Conservation (phyloP, 345 rosid species). For the Heritiera littoralis region DNA sequence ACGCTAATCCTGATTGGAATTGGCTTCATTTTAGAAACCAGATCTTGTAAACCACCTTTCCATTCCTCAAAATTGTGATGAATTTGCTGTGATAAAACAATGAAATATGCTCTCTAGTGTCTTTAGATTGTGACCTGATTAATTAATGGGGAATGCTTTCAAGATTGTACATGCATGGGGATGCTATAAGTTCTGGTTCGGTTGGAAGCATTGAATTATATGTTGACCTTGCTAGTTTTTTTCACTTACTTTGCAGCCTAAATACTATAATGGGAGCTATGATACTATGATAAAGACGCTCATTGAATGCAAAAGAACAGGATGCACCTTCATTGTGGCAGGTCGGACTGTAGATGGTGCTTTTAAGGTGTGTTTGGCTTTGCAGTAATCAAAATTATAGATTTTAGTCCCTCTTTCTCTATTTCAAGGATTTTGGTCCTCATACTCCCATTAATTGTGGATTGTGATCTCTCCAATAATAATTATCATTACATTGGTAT, state of each 20-base stretch:
- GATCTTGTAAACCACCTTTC: not conserved
- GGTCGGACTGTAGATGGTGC: slow-evolving; percentile 82
- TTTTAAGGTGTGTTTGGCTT: slow-evolving; percentile 54
- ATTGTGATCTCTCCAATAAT: not conserved
- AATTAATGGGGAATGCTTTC: not conserved
- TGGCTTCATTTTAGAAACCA: not conserved
- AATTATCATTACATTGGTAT: not conserved
- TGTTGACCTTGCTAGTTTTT: slow-evolving; percentile 1
- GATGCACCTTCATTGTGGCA: slow-evolving; percentile 84
- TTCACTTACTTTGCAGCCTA: slow-evolving; percentile 55
- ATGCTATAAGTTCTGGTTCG: not conserved
- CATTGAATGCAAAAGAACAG: slow-evolving; percentile 63
- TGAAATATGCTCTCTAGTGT: not conserved
- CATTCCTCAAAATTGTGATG: not conserved
- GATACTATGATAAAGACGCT: slow-evolving; percentile 74
- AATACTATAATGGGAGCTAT: slow-evolving; percentile 70
- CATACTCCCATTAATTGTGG: not conserved
- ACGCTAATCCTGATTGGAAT: not conserved
- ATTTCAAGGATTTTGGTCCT: not conserved
- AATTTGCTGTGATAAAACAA: not conserved
- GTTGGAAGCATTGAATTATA: slow-evolving; percentile 10
- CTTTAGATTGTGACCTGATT: not conserved
- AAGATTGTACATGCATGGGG: not conserved
- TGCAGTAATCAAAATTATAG: not conserved
- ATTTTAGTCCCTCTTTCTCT: not conserved